Evolutionary conservation across 2,329 filamentous ascomycete genomes (phyloP).

Genomic region (Phaeosphaeria sp.): DNA sequence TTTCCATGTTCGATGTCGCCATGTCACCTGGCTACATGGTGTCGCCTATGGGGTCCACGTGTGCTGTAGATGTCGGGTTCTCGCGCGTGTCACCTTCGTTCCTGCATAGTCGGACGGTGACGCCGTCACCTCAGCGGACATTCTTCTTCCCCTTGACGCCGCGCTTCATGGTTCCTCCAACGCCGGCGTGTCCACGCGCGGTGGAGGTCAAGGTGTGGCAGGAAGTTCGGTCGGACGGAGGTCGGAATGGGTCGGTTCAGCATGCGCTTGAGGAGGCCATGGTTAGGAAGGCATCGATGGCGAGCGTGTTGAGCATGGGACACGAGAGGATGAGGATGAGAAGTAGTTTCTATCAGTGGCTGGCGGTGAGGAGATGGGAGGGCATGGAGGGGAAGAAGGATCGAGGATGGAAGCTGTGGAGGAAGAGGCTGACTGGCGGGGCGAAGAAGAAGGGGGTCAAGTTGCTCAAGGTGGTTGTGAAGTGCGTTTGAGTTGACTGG

Average conservation of each 20-base stretch:
- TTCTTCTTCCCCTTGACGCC: slow-evolving; percentile 9
- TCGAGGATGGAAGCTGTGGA: not conserved
- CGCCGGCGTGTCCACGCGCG: slow-evolving; percentile 10
- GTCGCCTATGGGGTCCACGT: slow-evolving; percentile 10
- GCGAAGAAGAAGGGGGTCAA: not conserved
- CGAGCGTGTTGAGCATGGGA: slow-evolving; percentile 3
- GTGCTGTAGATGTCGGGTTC: not conserved
- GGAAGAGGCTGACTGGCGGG: not conserved
- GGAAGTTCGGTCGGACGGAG: not conserved
- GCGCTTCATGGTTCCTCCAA: slow-evolving; percentile 18
- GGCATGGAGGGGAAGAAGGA: not conserved
- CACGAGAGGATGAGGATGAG: slow-evolving; percentile 6
- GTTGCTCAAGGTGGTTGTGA: not conserved
- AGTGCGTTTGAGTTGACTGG: not conserved
- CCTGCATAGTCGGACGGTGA: not conserved
- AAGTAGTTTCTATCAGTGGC: slow-evolving; percentile 9
- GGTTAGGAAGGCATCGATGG: slow-evolving; percentile 3
- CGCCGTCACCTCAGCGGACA: not conserved
- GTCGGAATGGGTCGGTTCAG: not conserved
- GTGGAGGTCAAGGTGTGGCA: not conserved
- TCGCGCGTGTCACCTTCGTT: not conserved
- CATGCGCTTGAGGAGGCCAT: not conserved
- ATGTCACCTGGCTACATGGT: slow-evolving; percentile 12
- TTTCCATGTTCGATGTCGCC: slow-evolving; percentile 24
- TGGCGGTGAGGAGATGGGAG: slow-evolving; percentile 11